Evolutionary conservation across 192 early-diverging fungal species (phyloP).

Genomic region (Chytriomyces confervae): DNA sequence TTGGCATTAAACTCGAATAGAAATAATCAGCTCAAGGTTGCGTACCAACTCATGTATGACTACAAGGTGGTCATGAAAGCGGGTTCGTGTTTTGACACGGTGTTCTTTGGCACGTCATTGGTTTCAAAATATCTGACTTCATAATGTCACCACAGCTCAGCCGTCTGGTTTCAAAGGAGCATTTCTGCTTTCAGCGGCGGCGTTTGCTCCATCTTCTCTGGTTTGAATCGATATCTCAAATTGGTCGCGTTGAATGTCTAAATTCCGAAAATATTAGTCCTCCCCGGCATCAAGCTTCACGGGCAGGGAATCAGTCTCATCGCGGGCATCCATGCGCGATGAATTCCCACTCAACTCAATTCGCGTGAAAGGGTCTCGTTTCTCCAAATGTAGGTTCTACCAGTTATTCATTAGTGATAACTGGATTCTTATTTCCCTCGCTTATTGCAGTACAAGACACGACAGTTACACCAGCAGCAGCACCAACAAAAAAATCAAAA

Average conservation of each 20-base stretch:
- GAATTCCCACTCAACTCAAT: conserved; percentile 25
- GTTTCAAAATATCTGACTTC: conserved; percentile 5
- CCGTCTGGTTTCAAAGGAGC: conserved; percentile 23
- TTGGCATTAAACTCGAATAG: conserved; percentile 78
- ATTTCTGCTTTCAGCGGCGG: conserved; percentile 22
- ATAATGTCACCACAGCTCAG: conserved; percentile 20
- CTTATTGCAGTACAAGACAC: background rate
- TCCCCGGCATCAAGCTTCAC: conserved; percentile 54
- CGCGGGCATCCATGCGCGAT: conserved; percentile 24
- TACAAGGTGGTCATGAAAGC: conserved; percentile 57
- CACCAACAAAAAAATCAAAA: conserved; percentile 41
- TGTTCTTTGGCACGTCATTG: background rate
- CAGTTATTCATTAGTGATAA: background rate
- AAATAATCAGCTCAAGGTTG: conserved; percentile 95
- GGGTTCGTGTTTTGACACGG: conserved; percentile 10
- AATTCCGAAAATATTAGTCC: conserved; percentile 39
- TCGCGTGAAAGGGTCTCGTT: conserved; percentile 19
- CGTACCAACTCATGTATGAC: conserved; percentile 95
- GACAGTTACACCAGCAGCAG: background rate
- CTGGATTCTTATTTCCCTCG: background rate
- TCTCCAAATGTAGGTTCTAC: conserved; percentile 2
- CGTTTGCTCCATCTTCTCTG: conserved; percentile 17
- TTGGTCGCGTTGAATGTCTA: conserved; percentile 8
- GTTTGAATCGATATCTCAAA: background rate
- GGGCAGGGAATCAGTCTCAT: conserved; percentile 12